phyloP scores from a whole-genome alignment of 305 asterid genomes.

The Fraxinus xanthoxyloides region DNA sequence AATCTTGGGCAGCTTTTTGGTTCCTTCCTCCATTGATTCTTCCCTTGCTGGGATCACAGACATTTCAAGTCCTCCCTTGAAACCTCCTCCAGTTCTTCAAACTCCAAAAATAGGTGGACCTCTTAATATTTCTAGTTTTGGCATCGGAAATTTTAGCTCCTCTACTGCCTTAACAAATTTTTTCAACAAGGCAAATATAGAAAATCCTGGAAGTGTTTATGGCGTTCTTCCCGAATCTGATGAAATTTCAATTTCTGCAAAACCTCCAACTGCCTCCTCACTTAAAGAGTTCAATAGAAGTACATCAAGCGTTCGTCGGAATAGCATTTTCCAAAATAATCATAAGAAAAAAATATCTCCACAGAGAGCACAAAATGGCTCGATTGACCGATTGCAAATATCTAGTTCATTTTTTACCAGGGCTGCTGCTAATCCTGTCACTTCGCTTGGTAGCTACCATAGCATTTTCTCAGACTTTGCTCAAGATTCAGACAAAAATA shows the following conservation, averaged over 20 bases:
- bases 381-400: slow-evolving; percentile 17
- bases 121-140: slow-evolving; percentile 9
- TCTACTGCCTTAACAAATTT: slow-evolving; percentile 14
- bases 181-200: slow-evolving; percentile 28
- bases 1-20: slow-evolving; percentile 50
- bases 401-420: slow-evolving; percentile 3
- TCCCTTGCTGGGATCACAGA: slow-evolving; percentile 16
- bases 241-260: slow-evolving; percentile 13
- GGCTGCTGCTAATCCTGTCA: slow-evolving; percentile 22
- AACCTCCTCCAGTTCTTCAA: slow-evolving; percentile 19
- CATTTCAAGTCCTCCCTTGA: slow-evolving; percentile 18
- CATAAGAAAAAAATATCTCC: slow-evolving; percentile 18
- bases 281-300: slow-evolving; percentile 25
- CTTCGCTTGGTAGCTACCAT: slow-evolving; percentile 24
- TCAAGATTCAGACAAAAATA: slow-evolving; percentile 19
- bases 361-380: slow-evolving; percentile 26
- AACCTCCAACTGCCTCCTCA: slow-evolving; percentile 26
- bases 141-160: slow-evolving; percentile 22
- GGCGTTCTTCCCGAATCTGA: slow-evolving; percentile 30
- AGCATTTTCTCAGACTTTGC: slow-evolving; percentile 21
- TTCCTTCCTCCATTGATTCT: slow-evolving; percentile 27
- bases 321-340: slow-evolving; percentile 22
- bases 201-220: slow-evolving; percentile 22
- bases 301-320: slow-evolving; percentile 22
- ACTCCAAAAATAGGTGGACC: slow-evolving; percentile 26